Evolutionary conservation across 495 filamentous ascomycete genomes (phyloP).

Genomic region (Delitschia confertaspora): DNA sequence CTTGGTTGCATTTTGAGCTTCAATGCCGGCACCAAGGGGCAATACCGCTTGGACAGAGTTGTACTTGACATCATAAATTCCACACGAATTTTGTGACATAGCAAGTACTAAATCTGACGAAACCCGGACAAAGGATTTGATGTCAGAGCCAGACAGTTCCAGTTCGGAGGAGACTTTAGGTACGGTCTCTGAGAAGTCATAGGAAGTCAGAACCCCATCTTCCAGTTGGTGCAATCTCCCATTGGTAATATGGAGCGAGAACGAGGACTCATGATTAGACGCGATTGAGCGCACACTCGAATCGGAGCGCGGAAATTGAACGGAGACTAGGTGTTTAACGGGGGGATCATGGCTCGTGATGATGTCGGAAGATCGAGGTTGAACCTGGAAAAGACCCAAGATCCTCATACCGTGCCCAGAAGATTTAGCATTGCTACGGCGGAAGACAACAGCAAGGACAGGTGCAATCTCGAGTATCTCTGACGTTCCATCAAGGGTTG

Average conservation of each 20-base stretch:
- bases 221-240: conserved; percentile 48
- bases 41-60: conserved; percentile 29
- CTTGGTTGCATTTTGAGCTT: conserved; percentile 9
- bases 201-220: conserved; percentile 39
- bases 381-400: conserved; percentile 21
- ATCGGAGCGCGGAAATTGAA: conserved; percentile 13
- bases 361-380: conserved; percentile 11
- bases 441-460: conserved; percentile 18
- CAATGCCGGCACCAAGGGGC: conserved; percentile 3
- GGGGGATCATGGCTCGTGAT: conserved; percentile 15
- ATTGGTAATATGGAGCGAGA: conserved; percentile 47
- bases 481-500: conserved; percentile 8
- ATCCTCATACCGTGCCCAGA: not conserved
- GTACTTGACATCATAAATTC: conserved; percentile 34
- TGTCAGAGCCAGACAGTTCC: not conserved
- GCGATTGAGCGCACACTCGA: not conserved
- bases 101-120: conserved; percentile 27
- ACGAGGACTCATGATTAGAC: conserved; percentile 23
- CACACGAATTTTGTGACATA: conserved; percentile 18
- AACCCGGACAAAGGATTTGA: conserved; percentile 40
- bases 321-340: conserved; percentile 22
- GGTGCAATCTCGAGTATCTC: conserved; percentile 19
- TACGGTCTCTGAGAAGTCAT: conserved; percentile 42
- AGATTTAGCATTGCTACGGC: not conserved
- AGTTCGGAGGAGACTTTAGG: conserved; percentile 33